Evolutionary conservation across 176 grass and related monocot species (phyloP), one percentile per base, ranked within the genome.

Genomic region (Rhynchospora breviuscula): DNA sequence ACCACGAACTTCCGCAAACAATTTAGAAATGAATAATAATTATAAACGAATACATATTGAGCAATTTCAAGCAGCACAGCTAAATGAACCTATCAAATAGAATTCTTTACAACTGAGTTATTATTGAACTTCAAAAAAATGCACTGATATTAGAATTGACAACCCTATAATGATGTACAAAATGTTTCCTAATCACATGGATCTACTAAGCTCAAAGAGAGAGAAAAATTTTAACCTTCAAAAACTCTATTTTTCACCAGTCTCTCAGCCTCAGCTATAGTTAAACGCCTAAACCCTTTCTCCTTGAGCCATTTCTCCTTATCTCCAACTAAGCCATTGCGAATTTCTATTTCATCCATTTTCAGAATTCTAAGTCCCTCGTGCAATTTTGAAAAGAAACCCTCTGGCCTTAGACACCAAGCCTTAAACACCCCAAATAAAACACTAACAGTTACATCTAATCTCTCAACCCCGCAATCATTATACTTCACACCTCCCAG

Each of bases 371-470:
- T 99, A 78, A 90, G 66, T 71, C 85, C 91, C 8, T 99, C 93
- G 0, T 77, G 82, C 65, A 99, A 61, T 63, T 61, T 93, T 10
- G 89, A 84, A 45, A 99, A 99, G 77, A 99, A 95, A 57, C 89
- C 91, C 87, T 92, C 91, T 7, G 93, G 96, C 78, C 93, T 93
- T 73, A 99, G 60, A 92, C 96, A 99, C 96, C 96, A 99, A 7
- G 93, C 85, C 71, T 81, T 87, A 63, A 99, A 99, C 63, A 93
- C 73, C 11, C 88, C 86, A 63, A 93, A 88, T 82, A 95, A 57
- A 66, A 90, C 83, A 72, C 88, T 87, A 44, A 95, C 29, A 79
- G 95, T 89, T 18, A 84, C 80, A 51, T 57, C 25, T 69, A 99
- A 86, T 87, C 88, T 90, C 79, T 92, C 93, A 14, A 92, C 89